Evolutionary conservation across 805 yeast genomes (phyloP), one percentile per base, ranked within the genome.

Genomic region (Ogataea henricii): DNA sequence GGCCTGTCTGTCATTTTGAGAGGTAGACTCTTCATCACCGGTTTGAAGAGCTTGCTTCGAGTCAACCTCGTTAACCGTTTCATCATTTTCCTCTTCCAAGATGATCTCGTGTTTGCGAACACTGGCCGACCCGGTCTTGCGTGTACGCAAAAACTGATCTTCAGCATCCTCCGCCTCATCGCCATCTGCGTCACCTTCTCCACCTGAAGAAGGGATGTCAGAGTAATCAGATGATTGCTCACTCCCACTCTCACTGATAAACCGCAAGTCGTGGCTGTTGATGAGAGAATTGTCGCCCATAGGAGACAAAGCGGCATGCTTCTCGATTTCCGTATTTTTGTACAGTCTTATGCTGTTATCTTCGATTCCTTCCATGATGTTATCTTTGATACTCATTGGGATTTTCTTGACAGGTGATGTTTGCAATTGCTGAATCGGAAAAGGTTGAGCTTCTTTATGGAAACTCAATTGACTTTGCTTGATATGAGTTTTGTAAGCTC

Each of bases 191-290:
- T 49, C 56, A 14, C 40, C 55, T 13, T 47, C 54, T 4, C 51
- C 57, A 26, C 49, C 43, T 12, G 51, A 52, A 14, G 55, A 52
- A n/a, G 46, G 52, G 12, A 47, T 38, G n/a, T 54, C 57, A 7
- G 56, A 54, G 27, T 45, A 52, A 16, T 56, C 60, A 1, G 60
- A 53, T 2, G 55, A 50, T 34, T 54, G 57, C 21, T 54, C 56
- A 42, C 51, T 47, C 12, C 48, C 52, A 30, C 49, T 43, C 16
- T 52, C 56, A n/a, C 54, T 49, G 30, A 40, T 44, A 40, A 51
- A 51, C 4, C 47, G 43, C 26, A 53, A 38, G 23, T 52, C 53
- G 9, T 40, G 45, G 6, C 48, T 36, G 16, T 34, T 46, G n/a
- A 56, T 17, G 14, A 56, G 42, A n/a, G 53, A 40, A 14, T 40